Evolutionary conservation across 495 filamentous ascomycete species (phyloP).

Genomic region (Hypoxylon rickii): DNA sequence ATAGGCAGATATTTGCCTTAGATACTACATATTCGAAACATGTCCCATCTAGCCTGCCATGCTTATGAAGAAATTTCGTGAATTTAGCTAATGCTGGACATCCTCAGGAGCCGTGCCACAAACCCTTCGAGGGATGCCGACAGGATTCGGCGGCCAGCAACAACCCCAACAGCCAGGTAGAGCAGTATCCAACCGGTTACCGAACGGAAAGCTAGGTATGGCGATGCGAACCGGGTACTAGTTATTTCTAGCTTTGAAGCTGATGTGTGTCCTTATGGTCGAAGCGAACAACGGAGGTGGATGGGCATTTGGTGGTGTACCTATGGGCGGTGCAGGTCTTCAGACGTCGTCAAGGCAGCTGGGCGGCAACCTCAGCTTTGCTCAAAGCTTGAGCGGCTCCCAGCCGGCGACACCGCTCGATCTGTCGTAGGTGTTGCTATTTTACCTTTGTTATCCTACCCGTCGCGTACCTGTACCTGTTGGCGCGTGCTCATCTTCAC

Average conservation of each 20-base stretch:
- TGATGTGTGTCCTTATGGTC: slow-evolving; percentile 33
- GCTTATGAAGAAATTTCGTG: slow-evolving; percentile 3
- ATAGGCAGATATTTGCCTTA: slow-evolving; percentile 1
- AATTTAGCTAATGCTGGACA: slow-evolving; percentile 37
- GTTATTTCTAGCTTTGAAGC: slow-evolving; percentile 30
- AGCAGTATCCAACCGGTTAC: slow-evolving; percentile 70
- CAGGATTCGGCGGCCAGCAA: slow-evolving; percentile 67
- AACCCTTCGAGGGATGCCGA: slow-evolving; percentile 69
- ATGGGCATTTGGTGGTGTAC: slow-evolving; percentile 74
- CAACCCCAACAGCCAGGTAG: slow-evolving; percentile 65
- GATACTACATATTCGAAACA: slow-evolving; percentile 3
- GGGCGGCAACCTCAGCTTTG: slow-evolving; percentile 75
- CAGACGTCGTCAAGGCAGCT: slow-evolving; percentile 53
- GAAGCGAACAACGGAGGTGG: slow-evolving; percentile 67
- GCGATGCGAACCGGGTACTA: slow-evolving; percentile 5
- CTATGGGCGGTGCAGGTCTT: slow-evolving; percentile 67
- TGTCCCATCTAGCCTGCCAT: neutral
- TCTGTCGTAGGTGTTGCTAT: slow-evolving; percentile 69
- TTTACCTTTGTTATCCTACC: slow-evolving; percentile 6
- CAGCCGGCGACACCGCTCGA: slow-evolving; percentile 77
- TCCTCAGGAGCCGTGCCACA: slow-evolving; percentile 67
- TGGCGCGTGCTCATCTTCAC: no score
- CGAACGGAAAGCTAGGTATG: slow-evolving; percentile 76
- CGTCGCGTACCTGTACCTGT: no score
- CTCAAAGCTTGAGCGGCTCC: slow-evolving; percentile 77